phyloP scores from a whole-genome alignment of 805 yeast genomes.

The Cyberlindnera euphorbiae region DNA sequence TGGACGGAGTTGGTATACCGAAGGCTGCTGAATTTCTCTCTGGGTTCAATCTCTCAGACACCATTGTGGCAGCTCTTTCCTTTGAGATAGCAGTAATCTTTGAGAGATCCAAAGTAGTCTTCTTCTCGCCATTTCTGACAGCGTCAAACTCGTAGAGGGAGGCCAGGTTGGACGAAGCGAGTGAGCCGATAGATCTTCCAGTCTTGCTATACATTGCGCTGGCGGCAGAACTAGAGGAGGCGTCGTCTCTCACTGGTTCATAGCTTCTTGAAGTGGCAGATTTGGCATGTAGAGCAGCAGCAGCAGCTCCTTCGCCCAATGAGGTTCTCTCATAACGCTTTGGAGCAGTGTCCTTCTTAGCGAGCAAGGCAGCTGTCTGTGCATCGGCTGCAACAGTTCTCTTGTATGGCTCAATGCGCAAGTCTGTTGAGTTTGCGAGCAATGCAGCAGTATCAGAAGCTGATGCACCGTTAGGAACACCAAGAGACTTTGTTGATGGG shows the following conservation, averaged over 20 bases:
- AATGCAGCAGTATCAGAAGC: constrained; percentile 78
- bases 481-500: constrained; percentile 45
- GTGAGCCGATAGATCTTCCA: constrained; percentile 31
- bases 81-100: constrained; percentile 48
- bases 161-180: constrained; percentile 36
- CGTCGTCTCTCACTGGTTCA: constrained; percentile 2
- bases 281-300: constrained; percentile 34
- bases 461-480: constrained; percentile 50
- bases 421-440: constrained; percentile 63
- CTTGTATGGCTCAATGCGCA: constrained; percentile 61
- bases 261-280: not conserved
- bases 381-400: constrained; percentile 57
- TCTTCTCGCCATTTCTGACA: constrained; percentile 35
- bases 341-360: constrained; percentile 42
- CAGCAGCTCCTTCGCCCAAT: constrained; percentile 44
- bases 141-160: constrained; percentile 41
- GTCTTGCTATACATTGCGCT: constrained; percentile 30
- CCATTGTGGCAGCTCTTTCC: constrained; percentile 30
- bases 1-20: constrained; percentile 39
- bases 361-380: constrained; percentile 57
- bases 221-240: constrained; percentile 19
- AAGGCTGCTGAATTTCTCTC: constrained; percentile 28
- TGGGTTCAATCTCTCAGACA: constrained; percentile 28
- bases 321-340: constrained; percentile 47
- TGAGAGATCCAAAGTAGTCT: constrained; percentile 44